Base-by-base conservation (phyloP, 202 grass and related monocot genomes). In the Dendrocalamus latiflorus region DNA sequence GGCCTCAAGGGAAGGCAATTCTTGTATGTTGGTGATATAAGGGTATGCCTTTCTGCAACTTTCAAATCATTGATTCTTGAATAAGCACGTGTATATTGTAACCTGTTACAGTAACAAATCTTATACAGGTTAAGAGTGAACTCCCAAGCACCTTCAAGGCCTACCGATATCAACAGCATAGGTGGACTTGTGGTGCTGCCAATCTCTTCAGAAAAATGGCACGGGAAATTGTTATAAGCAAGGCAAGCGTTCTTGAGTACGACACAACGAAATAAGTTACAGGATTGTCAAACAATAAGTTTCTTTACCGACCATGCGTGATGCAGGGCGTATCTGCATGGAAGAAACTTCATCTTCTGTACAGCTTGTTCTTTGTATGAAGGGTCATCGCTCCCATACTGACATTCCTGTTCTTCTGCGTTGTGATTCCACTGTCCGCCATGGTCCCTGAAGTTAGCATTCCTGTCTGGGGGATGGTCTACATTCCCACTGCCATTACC, bases 401-500 rank as follows among this genome's bases (percentile, higher is more conserved):
- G 9, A 91, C 91, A 25, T 97, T 97, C 86, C 67, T 76, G n/a
- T 91, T 97, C 42, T 97, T 93, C 70, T 93, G 94, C 28, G 39
- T 91, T 3, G 94, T 91, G 47, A 91, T 97, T 56, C 94, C 94
- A 12, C 3, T 88, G 51, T 93, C 91, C 3, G 75, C 41, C 65
- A 64, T 91, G 60, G 69, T 93, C 74, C 84, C 94, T 54, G 91
- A 97, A 93, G 91, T 93, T 43, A 81, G 58, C 18, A 91, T 97
- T 45, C 89, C 94, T 37, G 21, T 83, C 18, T 93, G 91, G 94
- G 94, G 84, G 57, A 56, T 97, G 28, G 60, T 91, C 74, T 93
- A 93, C 65, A 97, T 97, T 33, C 94, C 94, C 33, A 97, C 91
- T 2, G 67, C 82, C 49, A 97, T 97, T 85, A 97, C 94, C 37